Base-by-base conservation (phyloP, 2,329 filamentous ascomycete species). In the Paracorniculantispora psalliotae region DNA sequence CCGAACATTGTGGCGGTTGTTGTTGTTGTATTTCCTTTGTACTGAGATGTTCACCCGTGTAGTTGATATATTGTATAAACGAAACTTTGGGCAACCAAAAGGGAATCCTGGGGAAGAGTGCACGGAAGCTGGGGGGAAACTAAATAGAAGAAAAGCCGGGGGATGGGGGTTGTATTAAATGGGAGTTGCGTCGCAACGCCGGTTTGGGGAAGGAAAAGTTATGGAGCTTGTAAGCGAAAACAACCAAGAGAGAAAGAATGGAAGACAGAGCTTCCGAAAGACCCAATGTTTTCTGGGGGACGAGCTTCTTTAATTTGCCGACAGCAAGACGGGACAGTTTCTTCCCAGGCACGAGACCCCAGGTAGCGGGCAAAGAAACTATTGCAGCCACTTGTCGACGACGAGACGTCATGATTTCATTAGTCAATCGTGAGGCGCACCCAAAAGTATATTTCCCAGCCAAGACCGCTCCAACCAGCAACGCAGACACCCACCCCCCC, bases 1-100 rank as follows among this genome's bases (percentile, higher is more conserved):
- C 59, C 43, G 23, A 59, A 46, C 61, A 64, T 65, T 50, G 19
- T 46, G 39, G 43, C 28, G 21, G 35, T 55, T 10, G 9, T 4
- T 19, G 13, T 5, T 21, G 21, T 3, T 17, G 19, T 52, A 15
- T 53, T 37, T 37, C 33, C n/a, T n/a, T 37, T 15, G 33, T 37
- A n/a, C n/a, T n/a, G n/a, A n/a, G n/a, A n/a, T n/a, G n/a, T n/a
- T n/a, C n/a, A n/a, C n/a, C n/a, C n/a, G n/a, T n/a, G n/a, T n/a
- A n/a, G n/a, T n/a, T n/a, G 25, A 10, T 49, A n/a, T 28, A 19
- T 28, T 33, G 23, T 19, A 12, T 26, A 21, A 46, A 19, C 4
- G 8, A 28, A 47, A 9, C 39, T 46, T 19, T 46, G 9, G 15
- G 23, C 10, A 23, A 25, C 23, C 25, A 23, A 43, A 9, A 15